Evolutionary conservation across 1,139 yeast genomes (phyloP), one percentile per base, ranked within the genome.

Genomic region (Pichia sp.): DNA sequence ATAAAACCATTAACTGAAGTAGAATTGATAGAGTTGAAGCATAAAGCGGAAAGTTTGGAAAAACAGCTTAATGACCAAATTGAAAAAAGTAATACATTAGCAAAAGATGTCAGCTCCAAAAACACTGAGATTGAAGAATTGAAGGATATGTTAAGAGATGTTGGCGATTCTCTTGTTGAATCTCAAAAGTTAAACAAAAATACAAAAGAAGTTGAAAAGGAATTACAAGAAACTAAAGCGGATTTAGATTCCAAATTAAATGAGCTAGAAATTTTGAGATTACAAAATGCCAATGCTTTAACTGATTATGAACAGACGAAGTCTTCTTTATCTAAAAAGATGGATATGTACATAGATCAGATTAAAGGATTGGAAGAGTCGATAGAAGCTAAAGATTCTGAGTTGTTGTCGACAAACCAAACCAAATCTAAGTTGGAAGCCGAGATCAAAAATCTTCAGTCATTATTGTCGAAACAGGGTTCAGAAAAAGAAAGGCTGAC

Each of bases 91-190:
- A 23, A 35, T 4, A 33, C 39, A 2, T 34, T 53, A 16, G 36
- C 35, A 29, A 48, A 45, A 33, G 43, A 48, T 26, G 37, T 47
- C 33, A 49, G 45, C n/a, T 44, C 31, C 4, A 72, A 71, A 48
- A 49, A 54, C 7, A 82, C 78, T 42, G 85, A 81, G 51, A 66
- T 79, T 27, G 81, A 76, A 36, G 67, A 66, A 41, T 69, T 84
- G 44, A 73, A 81, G 52, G 95, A 85, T 47, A 83, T 80, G 84
- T 63, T 87, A 42, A 75, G 74, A 52, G 78, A 76, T 42, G 72
- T 87, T 27, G 95, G 95, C 1, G 76, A 83, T 55, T 94, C 85
- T 43, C 67, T 86, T 29, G 94, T 86, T 0, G 80, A 74, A 37
- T 61, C 65, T 29, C 38, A 57, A 23, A 59, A 58, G 35, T 41